Evolutionary conservation across 345 rosid genomes (phyloP).

Genomic region (Abelmoschus esculentus): DNA sequence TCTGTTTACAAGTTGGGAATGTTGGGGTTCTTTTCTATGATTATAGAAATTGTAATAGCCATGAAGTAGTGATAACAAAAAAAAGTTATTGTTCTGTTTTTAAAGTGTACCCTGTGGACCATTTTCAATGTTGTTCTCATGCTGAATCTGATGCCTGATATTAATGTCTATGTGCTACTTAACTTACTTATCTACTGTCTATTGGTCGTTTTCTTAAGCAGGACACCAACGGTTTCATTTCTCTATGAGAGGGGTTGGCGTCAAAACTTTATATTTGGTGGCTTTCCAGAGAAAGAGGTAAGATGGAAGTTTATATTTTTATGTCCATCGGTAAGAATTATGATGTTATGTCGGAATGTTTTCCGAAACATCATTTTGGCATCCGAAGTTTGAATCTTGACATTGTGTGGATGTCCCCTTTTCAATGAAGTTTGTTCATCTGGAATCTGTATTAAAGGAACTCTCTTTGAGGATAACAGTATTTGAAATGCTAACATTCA

Average conservation of each 20-base stretch:
- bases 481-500: not conserved
- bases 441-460: not conserved
- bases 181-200: not conserved
- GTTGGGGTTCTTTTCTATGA: not conserved
- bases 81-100: too few relatives aligned
- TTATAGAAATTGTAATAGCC: too few relatives aligned
- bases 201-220: constrained; percentile 19
- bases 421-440: not conserved
- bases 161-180: not conserved
- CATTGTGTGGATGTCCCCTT: not conserved
- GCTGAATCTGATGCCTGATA: not conserved
- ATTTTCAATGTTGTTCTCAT: not conserved
- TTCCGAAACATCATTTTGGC: too few relatives aligned
- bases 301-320: constrained; percentile 9
- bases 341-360: not conserved
- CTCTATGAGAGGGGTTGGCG: constrained; percentile 97
- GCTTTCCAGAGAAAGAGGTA: constrained; percentile 90
- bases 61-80: too few relatives aligned
- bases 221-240: constrained; percentile 59
- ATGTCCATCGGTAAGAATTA: constrained; percentile 4
- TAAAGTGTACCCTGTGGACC: not conserved
- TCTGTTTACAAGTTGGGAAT: not conserved
- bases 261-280: constrained; percentile 63
- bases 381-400: constrained; percentile 1
- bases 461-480: not conserved